Conservation (phyloP, 1,284 basidiomycete species). For the Cryptococcus amylolentus region DNA sequence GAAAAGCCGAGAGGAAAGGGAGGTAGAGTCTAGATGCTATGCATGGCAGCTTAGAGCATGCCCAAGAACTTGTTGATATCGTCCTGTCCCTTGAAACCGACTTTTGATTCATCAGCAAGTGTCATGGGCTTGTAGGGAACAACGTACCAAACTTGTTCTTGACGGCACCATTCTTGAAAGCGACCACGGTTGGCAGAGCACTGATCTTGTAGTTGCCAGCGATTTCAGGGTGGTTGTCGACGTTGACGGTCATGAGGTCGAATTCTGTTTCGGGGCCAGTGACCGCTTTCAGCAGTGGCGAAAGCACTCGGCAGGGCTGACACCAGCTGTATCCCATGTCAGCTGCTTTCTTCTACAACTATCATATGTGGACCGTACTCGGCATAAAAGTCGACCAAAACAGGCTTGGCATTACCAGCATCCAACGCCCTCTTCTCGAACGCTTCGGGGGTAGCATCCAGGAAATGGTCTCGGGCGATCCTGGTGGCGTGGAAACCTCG, state of each 20-base stretch:
- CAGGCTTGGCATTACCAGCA: constrained; percentile 26
- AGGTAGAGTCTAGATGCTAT: background rate
- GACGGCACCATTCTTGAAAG: constrained; percentile 48
- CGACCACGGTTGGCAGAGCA: constrained; percentile 47
- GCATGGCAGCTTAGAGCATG: constrained; percentile 21
- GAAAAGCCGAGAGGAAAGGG: background rate
- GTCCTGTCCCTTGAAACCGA: constrained; percentile 40
- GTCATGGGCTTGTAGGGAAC: background rate
- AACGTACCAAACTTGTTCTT: constrained; percentile 48
- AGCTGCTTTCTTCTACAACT: background rate
- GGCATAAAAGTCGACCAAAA: constrained; percentile 50
- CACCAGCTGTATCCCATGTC: constrained; percentile 39
- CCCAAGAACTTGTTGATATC: constrained; percentile 46
- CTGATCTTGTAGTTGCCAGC: constrained; percentile 47
- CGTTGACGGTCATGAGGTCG: constrained; percentile 47
- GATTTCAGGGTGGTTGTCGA: constrained; percentile 44
- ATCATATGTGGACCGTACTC: constrained; percentile 24
- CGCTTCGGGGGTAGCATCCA: constrained; percentile 27
- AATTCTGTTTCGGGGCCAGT: constrained; percentile 35
- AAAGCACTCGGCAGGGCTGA: constrained; percentile 47
- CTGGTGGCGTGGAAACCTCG: constrained; percentile 23
- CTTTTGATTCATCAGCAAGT: constrained; percentile 18
- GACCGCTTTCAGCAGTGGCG: constrained; percentile 41
- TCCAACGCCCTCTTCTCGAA: constrained; percentile 31
- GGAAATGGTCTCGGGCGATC: constrained; percentile 30